Percentiles rank a stretch among this genome's conserved stretches.
These are phyloP conservation scores for Hygrophoropsis aurantiaca DNA, from an alignment of 768 basidiomycete genomes.

Conservation along the genomic window DNA sequence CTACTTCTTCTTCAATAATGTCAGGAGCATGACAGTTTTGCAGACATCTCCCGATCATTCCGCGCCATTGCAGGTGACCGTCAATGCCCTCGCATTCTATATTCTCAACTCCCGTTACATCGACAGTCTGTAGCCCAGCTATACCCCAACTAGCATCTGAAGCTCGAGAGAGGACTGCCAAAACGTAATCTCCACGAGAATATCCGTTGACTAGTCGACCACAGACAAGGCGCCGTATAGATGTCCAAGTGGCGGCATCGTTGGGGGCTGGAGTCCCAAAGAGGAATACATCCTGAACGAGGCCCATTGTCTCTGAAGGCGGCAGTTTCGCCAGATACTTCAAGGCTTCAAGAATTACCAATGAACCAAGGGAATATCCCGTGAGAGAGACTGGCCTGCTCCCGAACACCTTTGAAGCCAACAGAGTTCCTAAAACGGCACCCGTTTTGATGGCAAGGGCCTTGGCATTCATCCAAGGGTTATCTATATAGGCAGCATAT, in stretches of 20 bases:
- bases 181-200: constrained; percentile 49
- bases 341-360: constrained; percentile 58
- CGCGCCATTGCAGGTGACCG: constrained; percentile 52
- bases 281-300: constrained; percentile 55
- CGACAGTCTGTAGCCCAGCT: constrained; percentile 49
- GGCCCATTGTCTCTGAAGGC: constrained; percentile 42
- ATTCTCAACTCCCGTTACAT: constrained; percentile 54
- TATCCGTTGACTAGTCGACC: constrained; percentile 59
- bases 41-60: constrained; percentile 47
- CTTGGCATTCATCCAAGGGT: constrained; percentile 59
- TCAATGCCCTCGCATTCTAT: constrained; percentile 45
- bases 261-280: constrained; percentile 50
- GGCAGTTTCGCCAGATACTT: constrained; percentile 45
- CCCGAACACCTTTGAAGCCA: constrained; percentile 50
- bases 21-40: constrained; percentile 39
- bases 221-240: constrained; percentile 46
- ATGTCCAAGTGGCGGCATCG: constrained; percentile 42
- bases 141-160: constrained; percentile 49
- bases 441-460: constrained; percentile 54
- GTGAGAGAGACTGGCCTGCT: constrained; percentile 52
- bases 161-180: constrained; percentile 50
- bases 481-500: constrained; percentile 39
- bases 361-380: constrained; percentile 57
- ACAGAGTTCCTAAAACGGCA: constrained; percentile 50
- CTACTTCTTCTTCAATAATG: constrained; percentile 35